Base-by-base conservation (phyloP, 345 rosid genomes). In the Garcia nutans region DNA sequence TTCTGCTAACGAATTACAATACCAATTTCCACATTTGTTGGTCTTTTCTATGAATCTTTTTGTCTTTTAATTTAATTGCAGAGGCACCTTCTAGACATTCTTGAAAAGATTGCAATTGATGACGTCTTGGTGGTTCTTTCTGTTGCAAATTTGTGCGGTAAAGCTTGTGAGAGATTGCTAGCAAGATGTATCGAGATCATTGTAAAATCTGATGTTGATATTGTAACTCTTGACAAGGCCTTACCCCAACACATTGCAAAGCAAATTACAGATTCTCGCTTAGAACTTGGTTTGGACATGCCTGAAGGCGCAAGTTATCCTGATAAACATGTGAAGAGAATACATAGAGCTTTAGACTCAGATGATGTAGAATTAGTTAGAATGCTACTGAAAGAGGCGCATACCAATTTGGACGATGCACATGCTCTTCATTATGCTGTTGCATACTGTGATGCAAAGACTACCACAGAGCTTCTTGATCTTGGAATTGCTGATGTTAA, bases 361-460 rank as follows among this genome's bases (percentile, higher is more conserved):
- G 97, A 94, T 54, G 98, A 94, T 63, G 92, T 94, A 11, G 96
- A 94, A 68, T 81, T 94, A 72, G 93, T 94, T 66, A 82, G 93
- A 71, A 86, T 89, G 97, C 88, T 94, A 33, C 79, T 92, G 67
- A 82, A 80, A 67, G 98, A 94, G 68, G 92, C 85, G 19, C 87
- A 88, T 61, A 86, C 90, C 52, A 88, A 77, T 80, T 82, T 94
- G 41, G 98, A 94, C 69, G 88, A 83, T 62, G 87, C 97, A 0
- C 78, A 76, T 77, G 97, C 93, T 16, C 96, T 94, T 62, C 97
- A 92, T 68, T 89, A 87, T 70, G 98, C 98, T 15, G 94, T 94
- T 23, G 86, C 94, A 1, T 90, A 90, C 69, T 91, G 96, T 73
- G 91, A 88, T 78, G 84, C 89, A 19, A 92, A 92, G 86, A 91